Base-by-base conservation (phyloP, 345 rosid genomes). In the Mallotus nudiflorus region DNA sequence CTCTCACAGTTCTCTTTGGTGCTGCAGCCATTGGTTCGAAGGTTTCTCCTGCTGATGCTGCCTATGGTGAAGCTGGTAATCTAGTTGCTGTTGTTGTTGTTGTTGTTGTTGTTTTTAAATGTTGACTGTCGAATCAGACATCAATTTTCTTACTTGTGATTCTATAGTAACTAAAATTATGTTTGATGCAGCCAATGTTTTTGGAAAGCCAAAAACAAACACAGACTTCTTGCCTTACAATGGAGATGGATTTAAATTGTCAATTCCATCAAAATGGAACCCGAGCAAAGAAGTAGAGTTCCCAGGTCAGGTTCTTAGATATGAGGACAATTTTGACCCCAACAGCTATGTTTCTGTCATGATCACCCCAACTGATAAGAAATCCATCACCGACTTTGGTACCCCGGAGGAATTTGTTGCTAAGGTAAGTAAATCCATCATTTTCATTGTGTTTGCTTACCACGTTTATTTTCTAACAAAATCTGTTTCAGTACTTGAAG, bases 21-120 rank as follows among this genome's bases (percentile, higher is more conserved):
- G 88, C 91, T 60, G 98, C 95, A 0, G 93, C 95, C 50, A 19
- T 90, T 9, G 93, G 89, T 68, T 88, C 91, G 70, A 91, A 81
- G 87, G 96, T 84, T 59, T 82, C 97, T 33, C 96, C 98, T 54
- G 98, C 98, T 56, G 95, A 86, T 50, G 98, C 98, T 15, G 96
- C 98, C 78, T 94, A 94, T 50, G 98, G 98, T 37, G 96, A 94
- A 86, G 85, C 97, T 33, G 97, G 97, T 91, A 84, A n/a, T n/a
- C n/a, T n/a, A 22, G 19, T 24, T 24, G 0, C 28, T 13, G 6
- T 9, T 4, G 2, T 15, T 13, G 5, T 29, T 50, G 0, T 20
- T 50, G 25, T 20, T 1, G 3, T 18, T 8, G 19, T 51, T 4
- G 14, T 48, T 48, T 48, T 48, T n/a, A n/a, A n/a, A n/a, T n/a